Conservation (phyloP, 2,329 filamentous ascomycete species). For the Pseudogymnoascus sp. region DNA sequence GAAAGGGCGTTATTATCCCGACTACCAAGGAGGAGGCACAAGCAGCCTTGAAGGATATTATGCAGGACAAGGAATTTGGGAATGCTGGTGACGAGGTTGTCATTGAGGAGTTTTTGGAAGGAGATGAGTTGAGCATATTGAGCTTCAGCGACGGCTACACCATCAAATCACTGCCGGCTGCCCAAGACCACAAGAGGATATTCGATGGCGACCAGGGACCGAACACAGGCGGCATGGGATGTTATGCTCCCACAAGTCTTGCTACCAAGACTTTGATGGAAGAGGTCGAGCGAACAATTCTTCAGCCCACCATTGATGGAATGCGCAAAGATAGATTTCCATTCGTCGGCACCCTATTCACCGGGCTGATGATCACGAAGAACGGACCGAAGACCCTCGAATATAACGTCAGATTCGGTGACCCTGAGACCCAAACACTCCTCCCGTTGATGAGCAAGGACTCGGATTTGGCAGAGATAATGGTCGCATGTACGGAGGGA, state of each 20-base stretch:
- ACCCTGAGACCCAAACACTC: conserved; percentile 84
- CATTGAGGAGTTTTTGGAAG: conserved; percentile 86
- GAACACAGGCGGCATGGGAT: conserved; percentile 97
- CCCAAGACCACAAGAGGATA: conserved; percentile 94
- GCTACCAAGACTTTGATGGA: conserved; percentile 65
- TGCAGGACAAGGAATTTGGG: conserved; percentile 82
- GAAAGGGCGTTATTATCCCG: conserved; percentile 81
- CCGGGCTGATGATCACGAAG: conserved; percentile 86
- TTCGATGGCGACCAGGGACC: conserved; percentile 83
- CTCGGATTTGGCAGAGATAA: conserved; percentile 78
- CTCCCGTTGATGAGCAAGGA: conserved; percentile 67
- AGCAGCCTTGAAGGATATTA: conserved; percentile 74
- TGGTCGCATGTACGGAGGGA: conserved; percentile 73
- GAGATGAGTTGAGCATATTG: conserved; percentile 85
- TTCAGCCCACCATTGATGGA: conserved; percentile 83
- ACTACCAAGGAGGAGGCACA: conserved; percentile 70
- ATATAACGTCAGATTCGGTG: conserved; percentile 89
- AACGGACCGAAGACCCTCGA: conserved; percentile 74
- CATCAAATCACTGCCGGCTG: conserved; percentile 74
- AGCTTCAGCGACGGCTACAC: conserved; percentile 86
- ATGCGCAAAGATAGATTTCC: conserved; percentile 73
- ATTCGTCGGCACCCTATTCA: conserved; percentile 71
- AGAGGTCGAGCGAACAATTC: conserved; percentile 67
- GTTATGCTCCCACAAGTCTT: conserved; percentile 83
- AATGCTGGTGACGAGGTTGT: conserved; percentile 83